These are phyloP conservation scores for Groenewaldozyma tartarivorans DNA, from an alignment of 805 yeast genomes.

Conservation along the genomic window DNA sequence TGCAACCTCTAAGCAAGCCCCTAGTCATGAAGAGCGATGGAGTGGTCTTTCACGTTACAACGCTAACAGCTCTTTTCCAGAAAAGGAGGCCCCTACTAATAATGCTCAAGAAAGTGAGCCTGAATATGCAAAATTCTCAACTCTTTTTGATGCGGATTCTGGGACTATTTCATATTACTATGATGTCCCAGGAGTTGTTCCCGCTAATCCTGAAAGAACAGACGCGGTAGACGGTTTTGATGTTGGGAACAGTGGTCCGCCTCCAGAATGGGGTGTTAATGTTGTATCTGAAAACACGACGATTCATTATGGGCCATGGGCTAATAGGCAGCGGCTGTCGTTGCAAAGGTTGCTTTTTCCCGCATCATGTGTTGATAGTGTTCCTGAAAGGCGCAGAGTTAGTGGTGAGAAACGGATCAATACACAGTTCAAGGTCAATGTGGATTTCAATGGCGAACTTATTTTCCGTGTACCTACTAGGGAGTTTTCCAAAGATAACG, in stretches of 20 bases:
- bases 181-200: constrained; percentile 64
- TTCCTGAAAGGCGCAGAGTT: constrained; percentile 30
- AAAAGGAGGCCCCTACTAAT: constrained; percentile 21
- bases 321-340: constrained; percentile 70
- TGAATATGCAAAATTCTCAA: constrained; percentile 79
- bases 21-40: constrained; percentile 39
- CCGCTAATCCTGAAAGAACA: constrained; percentile 27
- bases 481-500: constrained; percentile 58
- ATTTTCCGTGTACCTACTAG: constrained; percentile 71
- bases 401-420: constrained; percentile 49
- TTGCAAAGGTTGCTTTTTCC: constrained; percentile 66
- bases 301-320: constrained; percentile 90
- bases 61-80: neutral
- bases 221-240: constrained; percentile 35
- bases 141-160: constrained; percentile 51
- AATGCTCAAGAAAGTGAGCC: constrained; percentile 29
- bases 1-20: neutral
- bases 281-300: constrained; percentile 51
- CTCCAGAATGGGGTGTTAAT: constrained; percentile 54
- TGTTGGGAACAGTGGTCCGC: constrained; percentile 48
- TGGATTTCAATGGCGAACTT: constrained; percentile 55
- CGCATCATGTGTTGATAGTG: constrained; percentile 45
- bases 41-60: constrained; percentile 63
- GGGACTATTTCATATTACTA: constrained; percentile 51
- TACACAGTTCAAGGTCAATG: constrained; percentile 44